Base-by-base conservation (phyloP, 2,329 filamentous ascomycete genomes). In the Aspergillus fijiensis region DNA sequence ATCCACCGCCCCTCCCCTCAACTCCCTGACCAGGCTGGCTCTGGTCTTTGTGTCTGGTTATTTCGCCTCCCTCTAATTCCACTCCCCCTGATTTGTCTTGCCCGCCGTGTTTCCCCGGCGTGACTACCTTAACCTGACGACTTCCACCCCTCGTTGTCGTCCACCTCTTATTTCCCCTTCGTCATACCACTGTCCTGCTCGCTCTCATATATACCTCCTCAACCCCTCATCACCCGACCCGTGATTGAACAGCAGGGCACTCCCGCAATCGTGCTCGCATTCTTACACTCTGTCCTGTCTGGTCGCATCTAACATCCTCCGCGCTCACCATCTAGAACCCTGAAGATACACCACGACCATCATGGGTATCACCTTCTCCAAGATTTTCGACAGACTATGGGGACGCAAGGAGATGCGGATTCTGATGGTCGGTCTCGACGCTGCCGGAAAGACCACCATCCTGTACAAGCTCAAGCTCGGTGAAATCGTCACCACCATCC, bases 331-430 rank as follows among this genome's bases (percentile, higher is more conserved):
- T 29, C 48, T 19, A 54, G 63, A 61, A 64, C 59, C 61, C 63
- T 63, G 62, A 66, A 56, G 63, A 66, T 61, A 60, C 69, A 68
- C 69, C 74, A 76, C 76, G 74, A 73, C 76, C 77, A 93, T 81
- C 81, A 99, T 99, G 95, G 95, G 95, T 96, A 87, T 98, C 81
- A 88, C 90, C 78, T 92, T 98, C 83, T 98, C 93, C 75, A 96
- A 95, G 87, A 80, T 98, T 77, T 95, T 98, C 81, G 91, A 96
- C 79, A 88, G 89, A 84, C 87, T 98, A 81, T 96, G 92, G 89
- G 92, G 94, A 77, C 96, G 96, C 90, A 98, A 98, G 89, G 95
- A 99, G 88, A 99, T 99, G 95, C 89, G 95, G 86, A 97, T 99
- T 84, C 82, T 99, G 82, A 99, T 99, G 95, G 93, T 99, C 74